A percentile compares a stretch with the other conserved stretches of the same genome.
These are phyloP conservation scores for Aspergillus ostianus DNA, from an alignment of 495 filamentous ascomycete species.

Conservation along the genomic window DNA sequence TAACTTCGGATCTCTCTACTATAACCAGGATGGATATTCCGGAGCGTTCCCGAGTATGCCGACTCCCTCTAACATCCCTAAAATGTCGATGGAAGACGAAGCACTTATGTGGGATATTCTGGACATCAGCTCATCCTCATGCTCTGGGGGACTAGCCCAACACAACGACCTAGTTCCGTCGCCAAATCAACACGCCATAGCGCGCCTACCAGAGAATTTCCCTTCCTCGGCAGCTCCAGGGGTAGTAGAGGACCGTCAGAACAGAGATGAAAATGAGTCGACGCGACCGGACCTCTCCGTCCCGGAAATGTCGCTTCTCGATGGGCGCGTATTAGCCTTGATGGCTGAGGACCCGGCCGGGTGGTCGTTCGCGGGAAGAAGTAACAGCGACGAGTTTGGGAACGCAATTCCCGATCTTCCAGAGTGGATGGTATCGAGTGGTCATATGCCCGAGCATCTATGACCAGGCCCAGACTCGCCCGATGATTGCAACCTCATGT, in stretches of 20 bases:
- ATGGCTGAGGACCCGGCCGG: constrained; percentile 5
- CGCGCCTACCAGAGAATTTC: background rate
- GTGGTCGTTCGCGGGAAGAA: constrained; percentile 22
- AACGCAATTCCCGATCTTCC: constrained; percentile 25
- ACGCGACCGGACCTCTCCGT: background rate
- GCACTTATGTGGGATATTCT: constrained; percentile 32
- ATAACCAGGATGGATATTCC: constrained; percentile 29
- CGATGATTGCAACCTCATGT: no score
- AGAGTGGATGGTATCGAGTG: constrained; percentile 32
- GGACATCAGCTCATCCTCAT: constrained; percentile 23
- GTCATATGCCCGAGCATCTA: constrained; percentile 21
- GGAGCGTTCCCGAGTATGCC: constrained; percentile 28
- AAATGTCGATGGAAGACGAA: constrained; percentile 29
- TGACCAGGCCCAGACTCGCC: constrained; percentile 1
- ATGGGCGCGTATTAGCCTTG: background rate
- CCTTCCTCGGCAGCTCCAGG: background rate
- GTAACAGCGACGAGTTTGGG: constrained; percentile 10
- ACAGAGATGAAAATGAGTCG: background rate
- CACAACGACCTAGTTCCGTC: constrained; percentile 5
- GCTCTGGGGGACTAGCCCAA: background rate
- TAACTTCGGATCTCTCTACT: constrained; percentile 30
- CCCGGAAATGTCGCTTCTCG: constrained; percentile 2
- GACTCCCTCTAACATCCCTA: constrained; percentile 27
- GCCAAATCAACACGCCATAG: background rate
- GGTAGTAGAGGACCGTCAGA: background rate